Conservation (phyloP, 192 early-diverging fungal genomes). For the Rhizoclosmatium sp. region DNA sequence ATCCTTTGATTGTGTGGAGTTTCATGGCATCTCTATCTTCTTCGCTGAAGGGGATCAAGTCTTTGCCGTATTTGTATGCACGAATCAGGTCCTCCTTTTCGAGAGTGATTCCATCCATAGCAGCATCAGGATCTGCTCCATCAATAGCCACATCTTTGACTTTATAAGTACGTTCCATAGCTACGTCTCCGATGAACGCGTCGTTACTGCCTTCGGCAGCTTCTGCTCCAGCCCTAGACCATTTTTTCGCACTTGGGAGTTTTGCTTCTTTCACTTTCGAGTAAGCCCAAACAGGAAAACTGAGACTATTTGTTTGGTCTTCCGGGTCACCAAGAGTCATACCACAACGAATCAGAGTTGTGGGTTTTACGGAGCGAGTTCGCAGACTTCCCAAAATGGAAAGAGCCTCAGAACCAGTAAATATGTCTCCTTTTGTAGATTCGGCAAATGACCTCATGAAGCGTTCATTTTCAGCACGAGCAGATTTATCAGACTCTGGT, state of each 20-base stretch:
- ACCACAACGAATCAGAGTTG: slow-evolving; percentile 58
- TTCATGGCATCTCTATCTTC: slow-evolving; percentile 71
- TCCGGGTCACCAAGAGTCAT: slow-evolving; percentile 64
- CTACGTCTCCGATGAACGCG: slow-evolving; percentile 39
- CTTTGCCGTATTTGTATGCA: slow-evolving; percentile 76
- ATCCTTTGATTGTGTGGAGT: slow-evolving; percentile 61
- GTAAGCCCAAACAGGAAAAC: slow-evolving; percentile 66
- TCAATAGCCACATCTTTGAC: slow-evolving; percentile 21
- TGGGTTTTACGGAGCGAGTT: slow-evolving; percentile 63
- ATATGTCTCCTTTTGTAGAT: slow-evolving; percentile 37
- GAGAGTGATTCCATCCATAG: slow-evolving; percentile 1
- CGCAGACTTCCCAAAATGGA: slow-evolving; percentile 52
- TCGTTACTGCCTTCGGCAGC: slow-evolving; percentile 30
- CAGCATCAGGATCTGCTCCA: slow-evolving; percentile 16
- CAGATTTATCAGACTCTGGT: slow-evolving; percentile 6
- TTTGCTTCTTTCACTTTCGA: slow-evolving; percentile 62
- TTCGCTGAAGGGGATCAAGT: slow-evolving; percentile 65
- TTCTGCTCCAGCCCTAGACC: slow-evolving; percentile 52
- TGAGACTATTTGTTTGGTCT: slow-evolving; percentile 50
- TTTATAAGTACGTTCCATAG: slow-evolving; percentile 53
- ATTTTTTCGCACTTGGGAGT: slow-evolving; percentile 71
- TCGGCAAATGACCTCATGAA: slow-evolving; percentile 58
- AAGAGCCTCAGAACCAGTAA: slow-evolving; percentile 59
- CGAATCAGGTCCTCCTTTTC: slow-evolving; percentile 62
- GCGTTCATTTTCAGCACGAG: slow-evolving; percentile 54